These are phyloP conservation scores for Lodderomyces pseudojiufengensis DNA, from an alignment of 1,139 yeast species.

Conservation along the genomic window DNA sequence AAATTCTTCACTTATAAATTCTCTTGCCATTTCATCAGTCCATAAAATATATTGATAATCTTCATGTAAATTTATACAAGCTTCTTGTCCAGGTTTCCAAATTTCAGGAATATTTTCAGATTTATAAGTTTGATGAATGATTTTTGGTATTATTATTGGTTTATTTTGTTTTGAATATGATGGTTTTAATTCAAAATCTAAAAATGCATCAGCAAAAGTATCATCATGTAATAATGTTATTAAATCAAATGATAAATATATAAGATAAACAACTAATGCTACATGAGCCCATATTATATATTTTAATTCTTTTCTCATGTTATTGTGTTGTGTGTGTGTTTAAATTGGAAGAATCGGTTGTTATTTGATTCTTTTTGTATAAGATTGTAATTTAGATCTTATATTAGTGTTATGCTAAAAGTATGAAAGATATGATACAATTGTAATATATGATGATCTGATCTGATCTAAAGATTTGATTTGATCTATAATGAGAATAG, in stretches of 20 bases:
- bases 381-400: too few relatives aligned
- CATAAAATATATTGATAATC: constrained; percentile 84
- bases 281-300: constrained; percentile 58
- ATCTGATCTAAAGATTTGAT: too few relatives aligned
- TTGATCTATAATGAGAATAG: too few relatives aligned
- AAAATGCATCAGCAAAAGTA: constrained; percentile 58
- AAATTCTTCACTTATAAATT: constrained; percentile 71
- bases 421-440: too few relatives aligned
- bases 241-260: constrained; percentile 68
- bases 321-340: too few relatives aligned
- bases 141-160: constrained; percentile 71
- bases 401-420: too few relatives aligned
- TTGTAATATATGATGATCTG: too few relatives aligned
- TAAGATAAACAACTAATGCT: constrained; percentile 49
- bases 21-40: constrained; percentile 84
- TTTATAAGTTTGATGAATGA: constrained; percentile 91
- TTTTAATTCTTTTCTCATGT: constrained; percentile 62
- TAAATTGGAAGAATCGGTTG: too few relatives aligned
- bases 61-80: constrained; percentile 74
- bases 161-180: constrained; percentile 30
- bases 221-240: constrained; percentile 75
- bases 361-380: too few relatives aligned
- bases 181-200: constrained; percentile 56
- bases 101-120: constrained; percentile 70
- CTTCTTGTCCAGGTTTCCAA: constrained; percentile 77